Base-by-base conservation (phyloP, 208 protist genomes). In the Naegleria lovaniensis region DNA sequence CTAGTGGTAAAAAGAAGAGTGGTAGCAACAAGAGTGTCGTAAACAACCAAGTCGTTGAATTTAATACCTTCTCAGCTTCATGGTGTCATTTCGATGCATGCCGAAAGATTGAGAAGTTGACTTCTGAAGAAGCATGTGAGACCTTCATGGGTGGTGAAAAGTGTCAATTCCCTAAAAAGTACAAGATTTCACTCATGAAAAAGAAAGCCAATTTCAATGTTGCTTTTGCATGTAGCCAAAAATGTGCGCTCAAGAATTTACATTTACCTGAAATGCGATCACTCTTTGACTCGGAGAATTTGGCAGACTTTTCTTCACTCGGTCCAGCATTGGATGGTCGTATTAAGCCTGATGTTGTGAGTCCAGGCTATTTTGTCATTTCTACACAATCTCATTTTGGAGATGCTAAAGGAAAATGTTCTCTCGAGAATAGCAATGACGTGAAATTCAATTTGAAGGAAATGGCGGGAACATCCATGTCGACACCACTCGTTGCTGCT, bases 391-490 rank as follows among this genome's bases (percentile, higher is more conserved):
- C 43, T 40, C 58, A 84, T 84, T 38, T 22, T 29, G 22, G 22
- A 40, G 7, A 40, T 58, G 0, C 5, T 29, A 29, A 15, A 41
- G 7, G 22, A 11, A 58, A 91, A 67, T 90, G 91, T 86, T 41
- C 40, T 48, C 0, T 52, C 43, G n/a, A 9, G 7, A 67, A 84
- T 51, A 36, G 38, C 83, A 16, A 40, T 67, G 16, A 85, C 43
- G 5, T 85, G 13, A 43, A 22, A 36, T 43, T 43, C 4, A 38
- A 94, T 95, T n/a, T 87, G 6, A 48, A 52, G 16, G 40, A 48
- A 36, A 89, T 89, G 85, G 48, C 7, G 39, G 97, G 97, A 15
- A 97, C 97, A 25, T 97, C 96, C 15, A 98, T 98, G 97, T 95
- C 97, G 16, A 97, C 96, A 13, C 96, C 95, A 3, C 90, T 94